Conservation (phyloP, 495 filamentous ascomycete genomes). For the Cercophora sp. region DNA sequence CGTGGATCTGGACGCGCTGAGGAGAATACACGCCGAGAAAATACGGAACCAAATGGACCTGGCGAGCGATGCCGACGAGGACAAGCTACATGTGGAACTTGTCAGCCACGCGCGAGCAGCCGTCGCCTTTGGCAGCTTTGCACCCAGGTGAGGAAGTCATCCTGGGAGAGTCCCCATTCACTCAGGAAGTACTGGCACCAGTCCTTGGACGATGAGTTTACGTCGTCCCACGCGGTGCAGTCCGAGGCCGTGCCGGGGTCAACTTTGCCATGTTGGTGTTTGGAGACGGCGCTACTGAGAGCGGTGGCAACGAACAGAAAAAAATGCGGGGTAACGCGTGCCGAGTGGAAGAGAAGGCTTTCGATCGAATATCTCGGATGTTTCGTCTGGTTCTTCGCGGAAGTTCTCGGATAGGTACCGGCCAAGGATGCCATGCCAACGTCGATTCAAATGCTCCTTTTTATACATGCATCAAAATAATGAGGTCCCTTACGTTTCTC, state of each 20-base stretch:
- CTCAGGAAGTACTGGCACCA: background rate
- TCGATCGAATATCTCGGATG: too few relatives aligned
- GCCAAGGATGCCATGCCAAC: too few relatives aligned
- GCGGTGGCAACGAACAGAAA: too few relatives aligned
- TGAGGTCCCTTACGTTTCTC: too few relatives aligned
- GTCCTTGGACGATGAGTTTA: background rate
- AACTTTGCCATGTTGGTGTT: background rate
- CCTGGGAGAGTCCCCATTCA: background rate
- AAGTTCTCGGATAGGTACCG: too few relatives aligned
- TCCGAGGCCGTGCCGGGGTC: background rate
- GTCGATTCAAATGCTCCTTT: too few relatives aligned
- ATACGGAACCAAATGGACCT: background rate
- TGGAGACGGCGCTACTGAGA: background rate
- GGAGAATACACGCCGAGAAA: constrained; percentile 8
- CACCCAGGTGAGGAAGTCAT: background rate
- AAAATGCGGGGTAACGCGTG: too few relatives aligned
- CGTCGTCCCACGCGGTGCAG: background rate
- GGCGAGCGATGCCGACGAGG: background rate
- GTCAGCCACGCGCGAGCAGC: background rate
- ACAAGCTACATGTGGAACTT: background rate
- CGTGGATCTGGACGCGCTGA: constrained; percentile 4
- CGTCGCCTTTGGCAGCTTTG: background rate
- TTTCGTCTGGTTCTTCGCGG: too few relatives aligned
- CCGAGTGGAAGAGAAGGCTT: too few relatives aligned
- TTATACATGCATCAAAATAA: too few relatives aligned